Base-by-base conservation (phyloP, 106 monocot species). In the Phalaenopsis aphrodite region DNA sequence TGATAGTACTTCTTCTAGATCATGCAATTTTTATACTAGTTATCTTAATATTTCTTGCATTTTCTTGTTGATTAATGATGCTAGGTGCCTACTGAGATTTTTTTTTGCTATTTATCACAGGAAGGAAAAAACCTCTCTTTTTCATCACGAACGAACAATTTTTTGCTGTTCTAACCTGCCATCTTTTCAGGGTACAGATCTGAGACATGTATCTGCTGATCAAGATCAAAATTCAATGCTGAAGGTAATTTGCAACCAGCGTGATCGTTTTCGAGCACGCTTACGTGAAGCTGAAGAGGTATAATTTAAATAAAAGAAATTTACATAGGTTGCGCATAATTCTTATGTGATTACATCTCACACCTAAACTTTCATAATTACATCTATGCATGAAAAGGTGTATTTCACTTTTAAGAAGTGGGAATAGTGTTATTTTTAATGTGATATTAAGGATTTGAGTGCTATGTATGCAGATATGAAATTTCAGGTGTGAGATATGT, bases 151-250 rank as follows among this genome's bases (percentile, higher is more conserved):
- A 3, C 57, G 11, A 36, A 38, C 24, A 38, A 55, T 16, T n/a
- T 4, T 72, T 84, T 56, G 30, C 79, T 30, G 18, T 75, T 81
- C 48, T 49, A 45, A 14, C 61, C 10, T 45, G 56, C 18, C 47
- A 72, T 39, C 81, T 75, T 74, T 78, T 76, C 86, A 98, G 98
- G 85, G 86, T 65, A 48, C 82, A 61, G 94, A 92, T 81, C 86
- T 89, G 77, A 97, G 86, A 74, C 92, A 92, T 79, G 30, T 67
- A 72, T 75, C 82, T 30, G 42, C 82, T 72, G 97, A 97, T 78
- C 94, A 97, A 83, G 97, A 97, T 81, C 98, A 94, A 75, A 98
- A 84, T 91, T 98, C 98, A 55, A 98, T 98, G 98, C 92, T 98
- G 12, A 98, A 98, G 79, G 98, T 98, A 75, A 98, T 98, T 41